Conservation (phyloP, 1,284 basidiomycete species). For the Chondrostereum purpureum region DNA sequence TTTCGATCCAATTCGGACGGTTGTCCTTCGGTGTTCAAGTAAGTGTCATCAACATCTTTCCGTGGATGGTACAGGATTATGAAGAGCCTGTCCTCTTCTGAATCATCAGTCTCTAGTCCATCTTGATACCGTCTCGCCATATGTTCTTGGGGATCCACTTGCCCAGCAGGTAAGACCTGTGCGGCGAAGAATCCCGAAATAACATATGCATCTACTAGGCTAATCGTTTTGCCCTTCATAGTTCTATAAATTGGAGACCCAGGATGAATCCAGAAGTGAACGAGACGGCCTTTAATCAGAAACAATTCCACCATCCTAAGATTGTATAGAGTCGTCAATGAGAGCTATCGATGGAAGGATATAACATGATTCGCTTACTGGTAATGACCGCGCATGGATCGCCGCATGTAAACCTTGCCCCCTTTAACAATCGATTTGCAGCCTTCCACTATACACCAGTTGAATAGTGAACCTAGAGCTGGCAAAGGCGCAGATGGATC, state of each 20-base stretch:
- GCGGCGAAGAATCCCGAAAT: constrained; percentile 73
- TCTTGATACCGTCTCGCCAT: constrained; percentile 69
- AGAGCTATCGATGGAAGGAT: constrained; percentile 2
- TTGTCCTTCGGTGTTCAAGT: constrained; percentile 18
- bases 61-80: constrained; percentile 59
- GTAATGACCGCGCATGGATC: constrained; percentile 62
- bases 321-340: no score
- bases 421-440: constrained; percentile 68
- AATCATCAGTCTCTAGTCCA: constrained; percentile 71
- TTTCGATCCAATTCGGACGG: constrained; percentile 7
- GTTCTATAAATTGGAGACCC: constrained; percentile 44
- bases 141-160: constrained; percentile 49
- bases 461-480: constrained; percentile 60
- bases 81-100: constrained; percentile 71
- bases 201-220: constrained; percentile 69
- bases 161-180: constrained; percentile 50
- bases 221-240: constrained; percentile 40
- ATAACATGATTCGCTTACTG: constrained; percentile 40
- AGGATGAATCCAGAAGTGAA: constrained; percentile 54
- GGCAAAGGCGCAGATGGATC: constrained; percentile 47
- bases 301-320: constrained; percentile 66
- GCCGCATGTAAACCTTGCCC: constrained; percentile 65
- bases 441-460: constrained; percentile 73
- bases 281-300: constrained; percentile 57
- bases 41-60: constrained; percentile 28